Evolutionary conservation across 108 stramenopile genomes (phyloP).

Genomic region (Cyclotella atomus): DNA sequence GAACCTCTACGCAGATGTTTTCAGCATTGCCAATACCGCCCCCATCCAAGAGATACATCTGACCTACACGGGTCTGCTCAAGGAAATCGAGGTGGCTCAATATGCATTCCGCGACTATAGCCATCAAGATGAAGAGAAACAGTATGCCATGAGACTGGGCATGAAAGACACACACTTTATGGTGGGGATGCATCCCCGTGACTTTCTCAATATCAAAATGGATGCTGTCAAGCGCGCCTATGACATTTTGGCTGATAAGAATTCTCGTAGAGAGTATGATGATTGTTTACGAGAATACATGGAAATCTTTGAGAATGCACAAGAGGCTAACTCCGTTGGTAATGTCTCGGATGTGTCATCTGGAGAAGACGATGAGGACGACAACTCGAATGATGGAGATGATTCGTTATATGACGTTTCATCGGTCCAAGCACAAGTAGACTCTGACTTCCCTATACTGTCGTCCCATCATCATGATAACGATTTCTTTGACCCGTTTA

Average conservation of each 20-base stretch:
- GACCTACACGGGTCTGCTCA: constrained; percentile 12
- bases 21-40: constrained; percentile 6
- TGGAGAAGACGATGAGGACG: not conserved
- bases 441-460: not conserved
- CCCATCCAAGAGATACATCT: constrained; percentile 10
- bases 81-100: constrained; percentile 12
- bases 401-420: constrained; percentile 1
- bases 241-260: constrained; percentile 19
- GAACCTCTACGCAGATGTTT: constrained; percentile 35
- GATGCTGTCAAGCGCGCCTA: constrained; percentile 36
- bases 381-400: not conserved
- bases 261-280: constrained; percentile 32
- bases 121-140: constrained; percentile 7
- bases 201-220: constrained; percentile 28
- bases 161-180: constrained; percentile 18
- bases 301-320: constrained; percentile 1
- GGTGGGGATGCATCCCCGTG: constrained; percentile 12
- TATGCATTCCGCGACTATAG: not conserved
- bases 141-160: constrained; percentile 9
- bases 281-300: constrained; percentile 15
- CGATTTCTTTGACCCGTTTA: constrained; percentile 12
- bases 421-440: not conserved
- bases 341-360: not conserved
- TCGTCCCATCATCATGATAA: not conserved
- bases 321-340: not conserved